Conservation (phyloP, 345 rosid species). For the Leavenworthia alabamica region DNA sequence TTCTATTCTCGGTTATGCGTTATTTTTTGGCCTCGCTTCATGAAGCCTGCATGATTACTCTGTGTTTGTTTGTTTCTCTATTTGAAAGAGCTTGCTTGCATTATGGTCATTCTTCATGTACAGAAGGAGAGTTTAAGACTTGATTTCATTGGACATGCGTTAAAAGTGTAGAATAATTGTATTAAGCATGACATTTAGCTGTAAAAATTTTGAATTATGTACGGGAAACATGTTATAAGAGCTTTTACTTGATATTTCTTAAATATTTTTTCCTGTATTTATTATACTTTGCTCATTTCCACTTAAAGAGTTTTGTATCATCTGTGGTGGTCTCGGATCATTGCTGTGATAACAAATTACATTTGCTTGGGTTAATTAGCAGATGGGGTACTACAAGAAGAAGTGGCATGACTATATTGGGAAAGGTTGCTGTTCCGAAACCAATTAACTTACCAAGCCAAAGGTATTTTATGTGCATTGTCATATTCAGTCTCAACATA, state of each 20-base stretch:
- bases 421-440: constrained; percentile 94
- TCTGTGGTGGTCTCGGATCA: not conserved
- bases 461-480: constrained; percentile 43
- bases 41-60: not conserved
- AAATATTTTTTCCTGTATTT: not conserved
- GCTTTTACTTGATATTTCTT: not conserved
- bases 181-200: not conserved
- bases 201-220: not conserved
- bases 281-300: not conserved
- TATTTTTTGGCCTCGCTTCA: not conserved
- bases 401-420: constrained; percentile 86
- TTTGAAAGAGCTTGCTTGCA: not conserved
- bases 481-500: not conserved
- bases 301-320: not conserved
- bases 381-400: constrained; percentile 85
- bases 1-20: not conserved
- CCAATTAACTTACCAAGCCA: constrained; percentile 98
- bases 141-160: not conserved
- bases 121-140: not conserved
- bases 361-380: constrained; percentile 13
- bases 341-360: constrained; percentile 4
- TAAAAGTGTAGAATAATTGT: not conserved
- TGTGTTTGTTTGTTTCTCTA: not conserved
- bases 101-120: not conserved
- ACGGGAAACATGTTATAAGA: not conserved